Evolutionary conservation across 805 yeast species (phyloP), one percentile per base, ranked within the genome.

Genomic region (Yarrowia osloensis): DNA sequence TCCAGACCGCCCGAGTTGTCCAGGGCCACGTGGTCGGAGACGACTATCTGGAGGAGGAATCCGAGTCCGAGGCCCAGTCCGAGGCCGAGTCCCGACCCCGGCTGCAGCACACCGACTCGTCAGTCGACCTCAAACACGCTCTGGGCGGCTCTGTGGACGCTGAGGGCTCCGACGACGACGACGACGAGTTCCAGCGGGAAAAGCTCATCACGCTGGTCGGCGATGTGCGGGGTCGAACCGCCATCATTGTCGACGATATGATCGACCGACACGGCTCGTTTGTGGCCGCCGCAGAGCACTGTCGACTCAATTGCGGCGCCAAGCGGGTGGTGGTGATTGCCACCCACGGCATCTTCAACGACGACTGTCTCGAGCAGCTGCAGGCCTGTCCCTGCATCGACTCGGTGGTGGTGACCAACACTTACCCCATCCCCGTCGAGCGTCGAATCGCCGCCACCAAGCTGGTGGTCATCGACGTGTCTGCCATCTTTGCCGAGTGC

Each of bases 281-380:
- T 76, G 89, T 95, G 70, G 94, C 98, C 33, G 99, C 99, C 49
- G 99, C 99, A 37, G 99, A 95, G 80, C 99, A 95, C 80, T 86
- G 96, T 77, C 85, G 96, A 71, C 82, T 90, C 78, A 94, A 93
- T 78, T 95, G 99, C 80, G 99, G 99, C 68, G 99, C 99, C 69
- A 89, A 88, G 73, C 84, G 86, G 68, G 97, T 95, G 29, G 90
- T 89, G 73, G 86, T 95, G 26, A 87, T 95, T 69, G 98, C 97
- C 17, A 94, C 98, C 4, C 99, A 95, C 75, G 99, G 99, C 71
- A 85, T 94, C 49, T 94, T 95, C 79, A 87, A 91, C 70, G 96
- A 91, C 72, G 88, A 88, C 71, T 91, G 97, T 73, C 82, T 95
- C 66, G 96, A 91, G 74, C 85, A 84, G 67, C 83, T 95, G 76